Percentiles rank a stretch among this genome's conserved stretches.
phyloP scores from a whole-genome alignment of 78 protist species.

The Dictyostelium brefeldianum region DNA sequence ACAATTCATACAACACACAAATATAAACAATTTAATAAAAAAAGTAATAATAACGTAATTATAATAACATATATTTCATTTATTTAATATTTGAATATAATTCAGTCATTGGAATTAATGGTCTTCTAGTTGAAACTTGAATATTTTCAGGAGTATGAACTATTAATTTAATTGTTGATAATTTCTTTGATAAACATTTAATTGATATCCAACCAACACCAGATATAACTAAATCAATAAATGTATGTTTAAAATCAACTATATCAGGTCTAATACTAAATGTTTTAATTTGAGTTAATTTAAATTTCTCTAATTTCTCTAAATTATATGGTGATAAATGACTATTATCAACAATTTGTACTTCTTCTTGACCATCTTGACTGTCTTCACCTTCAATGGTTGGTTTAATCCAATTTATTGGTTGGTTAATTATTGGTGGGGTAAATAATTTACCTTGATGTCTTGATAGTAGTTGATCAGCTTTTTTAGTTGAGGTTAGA shows the following conservation, averaged over 20 bases:
- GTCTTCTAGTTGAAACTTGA: slow-evolving; percentile 38
- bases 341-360: background rate
- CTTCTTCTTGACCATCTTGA: background rate
- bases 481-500: slow-evolving; percentile 14
- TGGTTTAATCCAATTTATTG: too few species aligned
- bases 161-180: background rate
- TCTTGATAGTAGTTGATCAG: background rate
- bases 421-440: slow-evolving; percentile 38
- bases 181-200: slow-evolving; percentile 31
- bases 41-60: too few species aligned
- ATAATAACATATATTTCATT: background rate
- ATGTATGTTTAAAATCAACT: slow-evolving; percentile 55
- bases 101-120: slow-evolving; percentile 48
- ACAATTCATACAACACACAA: too few species aligned
- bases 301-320: slow-evolving; percentile 2
- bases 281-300: slow-evolving; percentile 12
- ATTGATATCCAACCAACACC: slow-evolving; percentile 80
- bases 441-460: slow-evolving; percentile 54
- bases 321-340: background rate
- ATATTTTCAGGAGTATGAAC: slow-evolving; percentile 40
- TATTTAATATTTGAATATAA: slow-evolving; percentile 22
- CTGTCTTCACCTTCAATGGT: background rate
- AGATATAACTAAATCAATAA: slow-evolving; percentile 60
- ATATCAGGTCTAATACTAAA: slow-evolving; percentile 40
- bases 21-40: too few species aligned